phyloP scores from a whole-genome alignment of 2,329 filamentous ascomycete species.

The Capronia coronata region DNA sequence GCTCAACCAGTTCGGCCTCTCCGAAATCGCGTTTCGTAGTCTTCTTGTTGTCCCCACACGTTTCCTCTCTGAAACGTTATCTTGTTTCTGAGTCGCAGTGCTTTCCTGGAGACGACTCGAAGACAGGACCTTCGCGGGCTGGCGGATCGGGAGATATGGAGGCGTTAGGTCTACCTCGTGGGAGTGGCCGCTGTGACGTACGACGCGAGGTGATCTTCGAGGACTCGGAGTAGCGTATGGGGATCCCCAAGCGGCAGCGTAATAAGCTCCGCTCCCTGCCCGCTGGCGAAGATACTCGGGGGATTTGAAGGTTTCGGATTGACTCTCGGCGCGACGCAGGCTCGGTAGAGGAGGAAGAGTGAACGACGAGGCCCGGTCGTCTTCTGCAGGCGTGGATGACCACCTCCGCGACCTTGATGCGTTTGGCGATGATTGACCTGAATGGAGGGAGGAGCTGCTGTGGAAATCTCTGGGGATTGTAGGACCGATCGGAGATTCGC shows the following conservation, averaged over 20 bases:
- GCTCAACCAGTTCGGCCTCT: conserved; percentile 76
- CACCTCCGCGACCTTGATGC: conserved; percentile 14
- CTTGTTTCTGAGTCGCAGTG: background rate
- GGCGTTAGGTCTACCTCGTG: conserved; percentile 37
- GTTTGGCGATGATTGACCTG: background rate
- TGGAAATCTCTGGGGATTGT: conserved; percentile 3
- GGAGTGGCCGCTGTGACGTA: conserved; percentile 37
- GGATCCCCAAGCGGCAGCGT: conserved; percentile 84
- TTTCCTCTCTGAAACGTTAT: background rate
- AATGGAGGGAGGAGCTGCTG: background rate
- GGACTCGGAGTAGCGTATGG: conserved; percentile 66
- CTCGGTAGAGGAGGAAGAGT: conserved; percentile 27
- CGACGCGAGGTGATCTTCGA: conserved; percentile 36
- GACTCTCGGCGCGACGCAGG: conserved; percentile 21
- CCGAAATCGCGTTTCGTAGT: conserved; percentile 39
- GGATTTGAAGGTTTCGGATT: conserved; percentile 12
- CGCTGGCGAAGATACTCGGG: conserved; percentile 32
- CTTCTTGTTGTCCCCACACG: conserved; percentile 1
- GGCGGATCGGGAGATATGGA: background rate
- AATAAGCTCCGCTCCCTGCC: conserved; percentile 49
- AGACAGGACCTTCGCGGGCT: background rate
- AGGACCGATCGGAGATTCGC: conserved; percentile 14
- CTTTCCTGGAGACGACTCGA: conserved; percentile 3
- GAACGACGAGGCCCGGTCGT: conserved; percentile 26
- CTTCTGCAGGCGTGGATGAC: conserved; percentile 24